Evolutionary conservation across 306 rosid species (phyloP).

Genomic region (Fragaria ananassa): DNA sequence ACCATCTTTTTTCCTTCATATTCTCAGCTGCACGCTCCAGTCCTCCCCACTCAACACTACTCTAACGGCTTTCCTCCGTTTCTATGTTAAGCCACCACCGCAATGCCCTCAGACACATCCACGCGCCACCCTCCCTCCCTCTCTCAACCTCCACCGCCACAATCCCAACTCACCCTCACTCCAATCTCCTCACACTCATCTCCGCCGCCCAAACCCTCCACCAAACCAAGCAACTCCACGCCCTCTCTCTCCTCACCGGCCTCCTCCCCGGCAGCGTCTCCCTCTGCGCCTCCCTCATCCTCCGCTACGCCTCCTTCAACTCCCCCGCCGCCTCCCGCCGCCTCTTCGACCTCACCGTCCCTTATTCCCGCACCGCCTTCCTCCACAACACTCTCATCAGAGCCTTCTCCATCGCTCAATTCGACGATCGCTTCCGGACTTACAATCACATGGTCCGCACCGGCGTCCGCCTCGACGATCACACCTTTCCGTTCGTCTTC

Average conservation of each 20-base stretch:
- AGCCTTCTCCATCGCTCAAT: slow-evolving; percentile 52
- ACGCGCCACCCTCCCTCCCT: slow-evolving; percentile 10
- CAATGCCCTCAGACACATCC: slow-evolving; percentile 29
- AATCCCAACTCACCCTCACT: slow-evolving; percentile 18
- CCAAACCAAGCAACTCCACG: slow-evolving; percentile 75
- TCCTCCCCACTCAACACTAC: too few species aligned
- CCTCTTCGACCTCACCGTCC: slow-evolving; percentile 51
- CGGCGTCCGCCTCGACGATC: slow-evolving; percentile 57
- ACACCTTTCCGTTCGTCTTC: slow-evolving; percentile 71
- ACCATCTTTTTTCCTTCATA: too few species aligned
- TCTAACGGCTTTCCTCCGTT: not conserved
- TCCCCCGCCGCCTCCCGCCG: slow-evolving; percentile 29
- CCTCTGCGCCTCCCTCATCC: slow-evolving; percentile 70
- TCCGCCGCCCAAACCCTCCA: slow-evolving; percentile 36
- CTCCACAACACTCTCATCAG: slow-evolving; percentile 77
- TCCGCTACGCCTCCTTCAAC: slow-evolving; percentile 55
- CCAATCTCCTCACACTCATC: slow-evolving; percentile 48
- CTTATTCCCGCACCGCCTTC: slow-evolving; percentile 52
- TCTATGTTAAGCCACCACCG: slow-evolving; percentile 29
- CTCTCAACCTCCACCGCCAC: slow-evolving; percentile 1
- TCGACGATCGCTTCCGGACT: slow-evolving; percentile 42
- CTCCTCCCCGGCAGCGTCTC: slow-evolving; percentile 67
- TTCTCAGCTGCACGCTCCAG: too few species aligned
- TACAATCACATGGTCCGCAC: slow-evolving; percentile 66
- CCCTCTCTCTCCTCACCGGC: slow-evolving; percentile 47